A percentile compares a stretch with the other conserved stretches of the same genome.
Evolutionary conservation across 345 rosid species (phyloP).

Genomic region (Eucalyptus polybractea): DNA sequence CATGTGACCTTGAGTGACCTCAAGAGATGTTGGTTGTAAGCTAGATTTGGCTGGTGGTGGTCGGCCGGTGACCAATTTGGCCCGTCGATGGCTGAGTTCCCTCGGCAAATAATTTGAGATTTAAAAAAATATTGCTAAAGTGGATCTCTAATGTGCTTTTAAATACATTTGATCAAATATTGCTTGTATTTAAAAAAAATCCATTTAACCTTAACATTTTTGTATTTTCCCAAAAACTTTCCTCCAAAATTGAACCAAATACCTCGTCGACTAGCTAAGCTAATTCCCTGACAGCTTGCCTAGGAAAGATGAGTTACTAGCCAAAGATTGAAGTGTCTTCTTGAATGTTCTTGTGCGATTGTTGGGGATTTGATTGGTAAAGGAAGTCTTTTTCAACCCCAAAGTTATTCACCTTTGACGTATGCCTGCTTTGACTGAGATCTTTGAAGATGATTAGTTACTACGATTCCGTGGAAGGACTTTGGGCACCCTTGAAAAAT

Average conservation of each 20-base stretch:
- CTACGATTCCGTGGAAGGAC: not conserved
- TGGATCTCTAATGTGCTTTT: no score
- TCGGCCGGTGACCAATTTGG: no score
- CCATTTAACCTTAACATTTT: no score
- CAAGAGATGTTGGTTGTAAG: no score
- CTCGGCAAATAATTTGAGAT: no score
- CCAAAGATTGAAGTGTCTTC: not conserved
- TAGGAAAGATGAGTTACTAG: not conserved
- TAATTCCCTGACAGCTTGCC: not conserved
- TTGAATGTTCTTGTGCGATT: not conserved
- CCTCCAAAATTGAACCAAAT: no score
- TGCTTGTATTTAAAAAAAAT: no score
- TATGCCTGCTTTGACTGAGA: not conserved
- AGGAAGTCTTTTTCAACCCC: not conserved
- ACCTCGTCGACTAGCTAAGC: not conserved
- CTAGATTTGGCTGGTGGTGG: no score
- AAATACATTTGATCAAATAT: no score
- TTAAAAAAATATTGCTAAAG: no score
- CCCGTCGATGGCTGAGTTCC: no score
- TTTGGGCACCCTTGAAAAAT: not conserved
- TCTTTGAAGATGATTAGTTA: not conserved
- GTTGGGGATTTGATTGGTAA: not conserved
- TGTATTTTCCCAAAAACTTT: no score
- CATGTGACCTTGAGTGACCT: rapidly evolving
- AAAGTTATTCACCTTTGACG: not conserved